Evolutionary conservation across 768 basidiomycete genomes (phyloP).

Genomic region (Panaeolus cyanescens): DNA sequence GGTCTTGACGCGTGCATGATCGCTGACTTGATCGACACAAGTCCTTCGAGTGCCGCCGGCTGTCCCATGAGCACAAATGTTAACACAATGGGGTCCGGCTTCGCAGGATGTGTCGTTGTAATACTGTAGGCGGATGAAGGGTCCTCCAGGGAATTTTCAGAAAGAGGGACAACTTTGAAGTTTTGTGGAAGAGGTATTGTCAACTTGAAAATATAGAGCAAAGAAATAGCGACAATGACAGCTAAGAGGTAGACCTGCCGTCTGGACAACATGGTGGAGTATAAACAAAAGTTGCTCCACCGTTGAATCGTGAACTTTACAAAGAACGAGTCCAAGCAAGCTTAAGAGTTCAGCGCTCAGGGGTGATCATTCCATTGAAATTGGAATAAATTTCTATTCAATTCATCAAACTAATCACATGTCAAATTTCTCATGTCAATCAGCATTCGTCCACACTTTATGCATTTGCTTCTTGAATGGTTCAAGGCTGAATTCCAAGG

Average conservation of each 20-base stretch:
- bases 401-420: too few species aligned
- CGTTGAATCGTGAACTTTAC: too few species aligned
- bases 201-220: not conserved
- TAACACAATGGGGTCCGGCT: not conserved
- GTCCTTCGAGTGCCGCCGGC: constrained; percentile 1
- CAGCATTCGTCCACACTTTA: constrained; percentile 56
- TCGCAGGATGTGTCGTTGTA: not conserved
- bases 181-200: not conserved
- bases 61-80: not conserved
- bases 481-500: constrained; percentile 91
- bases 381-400: too few species aligned
- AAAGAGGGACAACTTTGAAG: not conserved
- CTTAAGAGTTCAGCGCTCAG: too few species aligned
- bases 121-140: not conserved
- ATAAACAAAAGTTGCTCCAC: too few species aligned
- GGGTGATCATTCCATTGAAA: too few species aligned
- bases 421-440: constrained; percentile 27
- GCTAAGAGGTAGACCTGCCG: not conserved
- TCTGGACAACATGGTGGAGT: not conserved
- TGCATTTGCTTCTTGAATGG: constrained; percentile 83
- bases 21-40: constrained; percentile 1
- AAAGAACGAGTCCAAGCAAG: too few species aligned
- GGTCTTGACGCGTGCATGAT: not conserved
- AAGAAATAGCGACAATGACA: not conserved
- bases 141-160: not conserved